Conservation (phyloP, 306 rosid genomes). For the Vigna reflexopilosa region DNA sequence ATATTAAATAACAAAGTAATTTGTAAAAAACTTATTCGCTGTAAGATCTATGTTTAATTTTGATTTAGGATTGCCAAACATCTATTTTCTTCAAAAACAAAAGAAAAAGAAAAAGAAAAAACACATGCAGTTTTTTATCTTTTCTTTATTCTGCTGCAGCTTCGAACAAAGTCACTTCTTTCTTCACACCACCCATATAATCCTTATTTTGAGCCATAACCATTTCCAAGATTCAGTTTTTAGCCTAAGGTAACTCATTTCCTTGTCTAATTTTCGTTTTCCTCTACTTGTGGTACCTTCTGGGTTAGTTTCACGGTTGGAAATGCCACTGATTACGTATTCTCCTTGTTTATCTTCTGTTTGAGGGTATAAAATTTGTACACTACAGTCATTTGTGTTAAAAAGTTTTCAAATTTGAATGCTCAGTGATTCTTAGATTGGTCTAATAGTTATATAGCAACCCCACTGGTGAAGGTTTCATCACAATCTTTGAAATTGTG, state of each 20-base stretch:
- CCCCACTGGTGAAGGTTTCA: background rate
- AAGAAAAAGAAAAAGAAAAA: no score
- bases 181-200: background rate
- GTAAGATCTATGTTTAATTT: background rate
- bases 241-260: slow-evolving; percentile 35
- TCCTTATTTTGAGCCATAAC: slow-evolving; percentile 1
- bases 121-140: background rate
- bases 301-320: background rate
- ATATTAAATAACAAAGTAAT: no score
- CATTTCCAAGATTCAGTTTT: slow-evolving; percentile 22
- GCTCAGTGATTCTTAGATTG: slow-evolving; percentile 12
- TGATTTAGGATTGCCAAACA: background rate
- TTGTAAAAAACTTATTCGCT: no score
- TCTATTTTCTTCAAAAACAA: background rate
- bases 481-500: background rate
- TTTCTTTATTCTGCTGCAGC: background rate
- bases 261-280: slow-evolving; percentile 16
- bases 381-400: background rate
- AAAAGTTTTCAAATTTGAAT: background rate
- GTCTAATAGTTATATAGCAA: slow-evolving; percentile 10
- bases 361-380: slow-evolving; percentile 2
- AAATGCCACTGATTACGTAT: background rate
- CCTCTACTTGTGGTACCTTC: background rate
- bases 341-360: background rate
- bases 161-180: slow-evolving; percentile 15